Conservation (phyloP, 768 basidiomycete genomes). For the Sarcomyxa edulis region DNA sequence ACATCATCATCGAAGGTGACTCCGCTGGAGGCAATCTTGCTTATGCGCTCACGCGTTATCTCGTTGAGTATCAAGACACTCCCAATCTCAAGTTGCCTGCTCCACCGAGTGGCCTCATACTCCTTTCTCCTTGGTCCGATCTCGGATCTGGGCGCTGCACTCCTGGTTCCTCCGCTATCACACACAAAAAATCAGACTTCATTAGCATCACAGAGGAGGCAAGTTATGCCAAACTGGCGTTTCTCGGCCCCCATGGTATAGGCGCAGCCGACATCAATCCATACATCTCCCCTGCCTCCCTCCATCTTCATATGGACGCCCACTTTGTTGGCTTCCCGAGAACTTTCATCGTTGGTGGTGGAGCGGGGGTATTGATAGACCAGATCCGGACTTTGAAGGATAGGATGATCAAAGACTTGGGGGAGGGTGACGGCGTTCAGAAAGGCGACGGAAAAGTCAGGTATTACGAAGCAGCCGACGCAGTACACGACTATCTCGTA, state of each 20-base stretch:
- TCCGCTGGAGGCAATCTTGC: conserved; percentile 77
- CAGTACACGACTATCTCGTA: conserved; percentile 47
- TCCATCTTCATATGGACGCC: conserved; percentile 26
- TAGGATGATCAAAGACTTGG: conserved; percentile 48
- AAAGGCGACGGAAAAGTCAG: conserved; percentile 36
- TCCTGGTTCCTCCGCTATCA: conserved; percentile 31
- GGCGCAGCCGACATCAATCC: conserved; percentile 40
- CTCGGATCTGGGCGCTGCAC: conserved; percentile 33
- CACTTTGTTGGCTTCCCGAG: conserved; percentile 54
- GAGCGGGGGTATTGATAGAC: conserved; percentile 55
- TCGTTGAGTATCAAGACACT: conserved; percentile 40
- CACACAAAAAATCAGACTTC: conserved; percentile 31
- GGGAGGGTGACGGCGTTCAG: conserved; percentile 31
- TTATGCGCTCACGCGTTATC: conserved; percentile 55
- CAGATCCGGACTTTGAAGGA: conserved; percentile 37
- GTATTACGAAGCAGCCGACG: conserved; percentile 47
- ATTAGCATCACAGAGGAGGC: no score
- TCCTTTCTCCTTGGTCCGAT: conserved; percentile 57
- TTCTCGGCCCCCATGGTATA: conserved; percentile 42
- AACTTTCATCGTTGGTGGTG: conserved; percentile 55
- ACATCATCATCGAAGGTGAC: conserved; percentile 69
- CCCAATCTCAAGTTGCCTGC: conserved; percentile 29
- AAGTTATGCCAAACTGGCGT: conserved; percentile 36
- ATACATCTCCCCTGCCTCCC: conserved; percentile 58
- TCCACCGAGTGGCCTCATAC: conserved; percentile 42